Percentiles rank a stretch among this genome's conserved stretches.
These are phyloP conservation scores for Cyclotella distinguenda DNA, from an alignment of 108 stramenopile species.

Conservation along the genomic window DNA sequence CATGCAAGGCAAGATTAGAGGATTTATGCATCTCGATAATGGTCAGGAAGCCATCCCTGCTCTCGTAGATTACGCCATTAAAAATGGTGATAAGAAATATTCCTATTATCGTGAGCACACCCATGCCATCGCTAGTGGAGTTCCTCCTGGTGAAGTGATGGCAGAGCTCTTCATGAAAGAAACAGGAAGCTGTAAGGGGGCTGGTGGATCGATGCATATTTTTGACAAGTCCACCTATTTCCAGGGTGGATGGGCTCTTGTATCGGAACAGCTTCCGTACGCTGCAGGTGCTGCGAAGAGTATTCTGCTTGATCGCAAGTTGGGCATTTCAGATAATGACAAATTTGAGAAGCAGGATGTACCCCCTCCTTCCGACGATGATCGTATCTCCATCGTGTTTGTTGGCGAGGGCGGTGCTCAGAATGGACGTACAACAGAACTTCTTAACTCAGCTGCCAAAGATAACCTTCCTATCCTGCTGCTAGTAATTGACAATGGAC, in stretches of 20 bases:
- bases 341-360: slow-evolving; percentile 80
- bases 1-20: slow-evolving; percentile 97
- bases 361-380: slow-evolving; percentile 83
- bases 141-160: slow-evolving; percentile 89
- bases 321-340: slow-evolving; percentile 85
- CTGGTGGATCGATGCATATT: slow-evolving; percentile 99
- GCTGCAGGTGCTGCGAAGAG: slow-evolving; percentile 95
- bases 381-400: slow-evolving; percentile 92
- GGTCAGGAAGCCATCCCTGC: slow-evolving; percentile 96
- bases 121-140: slow-evolving; percentile 95
- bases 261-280: slow-evolving; percentile 95
- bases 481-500: slow-evolving; percentile 96
- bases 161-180: slow-evolving; percentile 98
- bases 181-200: slow-evolving; percentile 95
- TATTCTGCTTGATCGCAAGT: slow-evolving; percentile 88
- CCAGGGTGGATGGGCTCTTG: slow-evolving; percentile 98
- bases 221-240: slow-evolving; percentile 93
- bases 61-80: slow-evolving; percentile 91
- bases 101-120: slow-evolving; percentile 98
- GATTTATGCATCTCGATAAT: slow-evolving; percentile 99
- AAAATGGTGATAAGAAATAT: slow-evolving; percentile 91
- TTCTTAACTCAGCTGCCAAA: slow-evolving; percentile 95
- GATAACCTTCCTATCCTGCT: slow-evolving; percentile 94
- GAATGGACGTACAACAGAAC: slow-evolving; percentile 96
- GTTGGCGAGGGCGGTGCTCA: slow-evolving; percentile 96